A percentile compares a stretch with the other conserved stretches of the same genome.
phyloP scores from a whole-genome alignment of 1,139 yeast species.

The Lodderomyces jiufengensis region DNA sequence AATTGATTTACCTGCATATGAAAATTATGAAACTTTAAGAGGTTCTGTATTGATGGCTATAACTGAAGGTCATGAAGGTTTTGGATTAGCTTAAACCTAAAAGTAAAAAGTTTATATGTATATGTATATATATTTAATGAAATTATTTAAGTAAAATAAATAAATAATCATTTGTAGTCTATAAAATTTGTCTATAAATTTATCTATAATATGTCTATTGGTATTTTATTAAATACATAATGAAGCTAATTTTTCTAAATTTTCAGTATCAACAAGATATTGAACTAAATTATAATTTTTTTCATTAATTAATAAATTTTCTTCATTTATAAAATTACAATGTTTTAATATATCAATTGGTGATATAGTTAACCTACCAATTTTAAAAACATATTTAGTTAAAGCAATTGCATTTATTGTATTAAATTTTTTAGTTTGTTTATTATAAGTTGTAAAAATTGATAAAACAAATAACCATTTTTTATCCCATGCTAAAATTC shows the following conservation, averaged over 20 bases:
- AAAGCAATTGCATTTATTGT: conserved; percentile 55
- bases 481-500: conserved; percentile 78
- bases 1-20: conserved; percentile 90
- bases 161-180: too few relatives aligned
- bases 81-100: conserved; percentile 63
- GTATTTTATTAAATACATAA: conserved; percentile 2
- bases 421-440: conserved; percentile 15
- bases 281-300: conserved; percentile 27
- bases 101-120: too few relatives aligned
- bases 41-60: conserved; percentile 80
- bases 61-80: conserved; percentile 95
- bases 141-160: not conserved
- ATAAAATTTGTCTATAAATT: conserved; percentile 4
- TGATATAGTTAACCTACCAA: conserved; percentile 64
- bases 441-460: conserved; percentile 40
- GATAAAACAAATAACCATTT: conserved; percentile 80
- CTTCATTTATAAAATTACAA: conserved; percentile 56
- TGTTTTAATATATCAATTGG: conserved; percentile 58
- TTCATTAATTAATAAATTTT: conserved; percentile 40
- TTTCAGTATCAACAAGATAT: conserved; percentile 29
- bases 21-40: conserved; percentile 78
- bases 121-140: not conserved
- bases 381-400: conserved; percentile 78
- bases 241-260: conserved; percentile 22
- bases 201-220: conserved; percentile 4